phyloP scores from a whole-genome alignment of 2,329 filamentous ascomycete genomes.

The Xylaria sp. region DNA sequence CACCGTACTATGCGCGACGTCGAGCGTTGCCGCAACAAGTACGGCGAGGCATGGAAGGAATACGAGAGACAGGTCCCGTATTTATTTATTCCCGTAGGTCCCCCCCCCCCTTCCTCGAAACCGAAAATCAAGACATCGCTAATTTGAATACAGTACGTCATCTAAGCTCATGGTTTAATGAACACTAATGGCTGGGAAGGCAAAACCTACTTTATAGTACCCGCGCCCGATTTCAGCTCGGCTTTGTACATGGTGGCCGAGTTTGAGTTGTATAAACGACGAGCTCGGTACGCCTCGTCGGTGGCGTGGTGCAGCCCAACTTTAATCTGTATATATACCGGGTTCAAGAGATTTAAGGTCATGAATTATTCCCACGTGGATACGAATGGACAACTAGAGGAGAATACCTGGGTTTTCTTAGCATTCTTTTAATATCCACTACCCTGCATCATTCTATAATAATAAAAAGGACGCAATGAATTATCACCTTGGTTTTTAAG shows the following conservation, averaged over 20 bases:
- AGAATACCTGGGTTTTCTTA: slow-evolving; percentile 8
- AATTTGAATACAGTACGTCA: slow-evolving; percentile 23
- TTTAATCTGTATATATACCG: slow-evolving; percentile 31
- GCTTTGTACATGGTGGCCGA: background rate
- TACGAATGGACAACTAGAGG: background rate
- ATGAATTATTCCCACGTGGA: slow-evolving; percentile 15
- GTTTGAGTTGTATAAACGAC: background rate
- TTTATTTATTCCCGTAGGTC: slow-evolving; percentile 68
- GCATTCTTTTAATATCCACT: slow-evolving; percentile 20
- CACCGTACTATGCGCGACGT: slow-evolving; percentile 80
- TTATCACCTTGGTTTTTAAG: background rate
- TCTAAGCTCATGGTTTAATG: slow-evolving; percentile 12
- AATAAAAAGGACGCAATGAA: slow-evolving; percentile 17
- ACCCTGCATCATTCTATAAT: background rate
- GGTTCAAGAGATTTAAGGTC: slow-evolving; percentile 20
- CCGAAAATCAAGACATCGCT: background rate
- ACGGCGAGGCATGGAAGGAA: slow-evolving; percentile 81
- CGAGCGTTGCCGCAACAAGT: slow-evolving; percentile 75
- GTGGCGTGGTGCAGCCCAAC: slow-evolving; percentile 13
- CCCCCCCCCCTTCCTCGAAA: background rate
- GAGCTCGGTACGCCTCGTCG: background rate
- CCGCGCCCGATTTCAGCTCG: background rate
- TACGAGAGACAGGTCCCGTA: slow-evolving; percentile 83
- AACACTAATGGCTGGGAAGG: slow-evolving; percentile 5
- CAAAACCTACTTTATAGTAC: background rate